Evolutionary conservation across 305 asterid species (phyloP), one percentile per base, ranked within the genome.

Genomic region (Fraxinus floribunda): DNA sequence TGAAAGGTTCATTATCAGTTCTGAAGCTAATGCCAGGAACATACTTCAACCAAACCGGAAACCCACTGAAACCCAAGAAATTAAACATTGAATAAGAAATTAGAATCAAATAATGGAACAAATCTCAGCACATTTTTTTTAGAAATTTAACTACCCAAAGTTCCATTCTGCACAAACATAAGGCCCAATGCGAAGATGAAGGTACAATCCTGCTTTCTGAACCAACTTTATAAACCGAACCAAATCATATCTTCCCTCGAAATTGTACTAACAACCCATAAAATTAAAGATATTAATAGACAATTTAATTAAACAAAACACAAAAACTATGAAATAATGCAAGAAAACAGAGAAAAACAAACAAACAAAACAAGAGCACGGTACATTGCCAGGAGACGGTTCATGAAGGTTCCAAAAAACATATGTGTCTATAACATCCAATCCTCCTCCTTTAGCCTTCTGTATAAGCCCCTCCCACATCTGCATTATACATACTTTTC

Each of bases 141-240:
- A 71, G 35, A 68, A 64, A 38, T 57, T 16, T 4, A 7, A 80
- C 3, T 88, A 96, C 99, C 99, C 99, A 86, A 94, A 96, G 74
- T 94, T 94, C 99, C 99, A 96, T 85, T 96, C 98, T 66, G 98
- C 99, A 90, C 99, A 96, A 85, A 91, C 91, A 86, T 92, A 96
- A 85, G 99, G 99, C 57, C 99, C 99, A 87, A 96, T 94, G 0
- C 99, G 92, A 74, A 96, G 97, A 89, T 91, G 88, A 32, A 92
- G 77, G 84, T 88, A 95, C 4, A 95, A 82, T 83, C 99, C 99
- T 80, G 98, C 97, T 86, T 84, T 82, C 83, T 96, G 97, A 75
- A 96, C 92, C 86, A 91, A 22, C 92, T 96, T 96, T 41, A 94
- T 55, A 87, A 96, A 96, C 88, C 89, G 81, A 77, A 96, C 95